phyloP scores from a whole-genome alignment of 2,329 filamentous ascomycete genomes.

The Hawksworthiomyces lignivorus region DNA sequence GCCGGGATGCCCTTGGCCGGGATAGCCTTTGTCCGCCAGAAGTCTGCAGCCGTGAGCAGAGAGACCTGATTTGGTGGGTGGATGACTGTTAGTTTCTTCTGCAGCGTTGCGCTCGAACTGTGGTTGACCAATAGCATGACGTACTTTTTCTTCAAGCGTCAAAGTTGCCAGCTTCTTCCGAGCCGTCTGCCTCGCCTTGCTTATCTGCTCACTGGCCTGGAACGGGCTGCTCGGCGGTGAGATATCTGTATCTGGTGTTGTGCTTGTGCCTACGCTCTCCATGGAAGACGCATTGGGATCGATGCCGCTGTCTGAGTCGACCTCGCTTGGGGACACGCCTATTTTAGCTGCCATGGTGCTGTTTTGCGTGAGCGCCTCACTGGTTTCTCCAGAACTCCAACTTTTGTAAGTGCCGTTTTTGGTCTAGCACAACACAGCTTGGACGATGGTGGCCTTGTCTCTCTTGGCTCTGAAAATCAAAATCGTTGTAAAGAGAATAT shows the following conservation, averaged over 20 bases:
- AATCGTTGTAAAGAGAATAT: no score
- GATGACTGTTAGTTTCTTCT: no score
- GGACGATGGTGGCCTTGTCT: no score
- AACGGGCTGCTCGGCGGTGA: constrained; percentile 38
- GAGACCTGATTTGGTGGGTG: no score
- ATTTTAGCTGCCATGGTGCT: constrained; percentile 6
- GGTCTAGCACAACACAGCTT: no score
- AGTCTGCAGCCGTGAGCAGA: constrained; percentile 54
- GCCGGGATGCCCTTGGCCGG: constrained; percentile 55
- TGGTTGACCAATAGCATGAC: no score
- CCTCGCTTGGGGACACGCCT: constrained; percentile 18
- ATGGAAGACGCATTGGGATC: constrained; percentile 29
- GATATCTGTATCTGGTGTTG: constrained; percentile 43
- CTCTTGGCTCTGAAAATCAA: no score
- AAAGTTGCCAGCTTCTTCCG: constrained; percentile 44
- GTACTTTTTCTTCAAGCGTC: constrained; percentile 51
- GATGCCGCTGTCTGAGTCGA: constrained; percentile 24
- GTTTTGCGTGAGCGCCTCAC: no score
- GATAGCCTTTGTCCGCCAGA: constrained; percentile 62
- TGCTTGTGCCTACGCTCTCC: constrained; percentile 29
- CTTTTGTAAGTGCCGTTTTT: no score
- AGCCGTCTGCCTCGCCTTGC: constrained; percentile 33
- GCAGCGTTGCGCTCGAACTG: no score
- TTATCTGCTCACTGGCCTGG: constrained; percentile 25
- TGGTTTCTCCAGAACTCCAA: no score